These are phyloP conservation scores for Microcera coccophila DNA, from an alignment of 2,329 filamentous ascomycete genomes.

Conservation along the genomic window DNA sequence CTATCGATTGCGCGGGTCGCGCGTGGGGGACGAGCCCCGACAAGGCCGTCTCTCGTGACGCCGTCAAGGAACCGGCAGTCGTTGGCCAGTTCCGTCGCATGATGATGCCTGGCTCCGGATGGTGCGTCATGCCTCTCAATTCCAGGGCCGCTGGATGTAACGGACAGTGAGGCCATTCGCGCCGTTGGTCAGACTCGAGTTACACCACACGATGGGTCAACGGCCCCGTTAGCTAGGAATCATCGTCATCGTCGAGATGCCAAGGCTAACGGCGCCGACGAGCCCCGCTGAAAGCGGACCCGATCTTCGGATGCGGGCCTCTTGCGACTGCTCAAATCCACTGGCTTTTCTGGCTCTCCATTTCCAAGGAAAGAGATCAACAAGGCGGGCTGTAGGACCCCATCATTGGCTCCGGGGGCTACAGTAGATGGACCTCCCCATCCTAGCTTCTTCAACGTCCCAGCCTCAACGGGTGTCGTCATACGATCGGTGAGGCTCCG, in stretches of 20 bases:
- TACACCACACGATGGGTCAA: slow-evolving; percentile 7
- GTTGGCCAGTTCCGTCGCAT: slow-evolving; percentile 8
- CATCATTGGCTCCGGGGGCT: too few species aligned
- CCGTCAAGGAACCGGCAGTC: slow-evolving; percentile 4
- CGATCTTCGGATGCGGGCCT: slow-evolving; percentile 22
- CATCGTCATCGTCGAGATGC: slow-evolving; percentile 20
- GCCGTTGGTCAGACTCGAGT: slow-evolving; percentile 8
- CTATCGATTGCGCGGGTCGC: slow-evolving; percentile 18
- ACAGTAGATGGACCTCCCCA: too few species aligned
- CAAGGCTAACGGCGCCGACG: slow-evolving; percentile 12
- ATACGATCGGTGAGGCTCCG: slow-evolving; percentile 11
- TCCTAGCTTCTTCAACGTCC: too few species aligned
- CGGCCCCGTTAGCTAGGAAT: slow-evolving; percentile 8
- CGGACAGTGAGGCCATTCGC: too few species aligned
- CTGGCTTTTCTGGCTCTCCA: slow-evolving; percentile 2
- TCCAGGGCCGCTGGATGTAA: not conserved
- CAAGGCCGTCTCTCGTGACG: slow-evolving; percentile 4
- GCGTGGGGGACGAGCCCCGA: slow-evolving; percentile 13
- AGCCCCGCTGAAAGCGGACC: slow-evolving; percentile 22
- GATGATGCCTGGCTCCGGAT: too few species aligned
- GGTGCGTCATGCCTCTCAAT: not conserved
- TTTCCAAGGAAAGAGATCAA: slow-evolving; percentile 5
- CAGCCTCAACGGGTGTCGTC: too few species aligned
- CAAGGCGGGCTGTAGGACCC: too few species aligned
- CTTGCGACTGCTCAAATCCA: slow-evolving; percentile 12